Conservation (phyloP, 2,329 filamentous ascomycete species). For the Monosporascus sp. region DNA sequence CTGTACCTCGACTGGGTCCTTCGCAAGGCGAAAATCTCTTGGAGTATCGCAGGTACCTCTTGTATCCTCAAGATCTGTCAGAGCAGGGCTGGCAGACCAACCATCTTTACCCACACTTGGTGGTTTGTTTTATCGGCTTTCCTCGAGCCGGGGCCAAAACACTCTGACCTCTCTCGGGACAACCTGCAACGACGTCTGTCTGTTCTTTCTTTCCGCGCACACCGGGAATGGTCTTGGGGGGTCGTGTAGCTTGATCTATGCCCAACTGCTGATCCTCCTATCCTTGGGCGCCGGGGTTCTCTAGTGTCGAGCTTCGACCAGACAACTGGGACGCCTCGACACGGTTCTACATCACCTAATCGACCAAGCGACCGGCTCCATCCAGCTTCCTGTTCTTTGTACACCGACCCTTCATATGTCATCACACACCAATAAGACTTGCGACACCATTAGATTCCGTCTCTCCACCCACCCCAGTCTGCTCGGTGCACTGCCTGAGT, state of each 20-base stretch:
- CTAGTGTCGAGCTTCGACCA: constrained; percentile 17
- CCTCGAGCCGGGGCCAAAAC: background rate
- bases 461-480: constrained; percentile 17
- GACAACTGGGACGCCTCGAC: constrained; percentile 19
- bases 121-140: background rate
- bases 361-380: background rate
- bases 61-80: background rate
- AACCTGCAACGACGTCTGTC: background rate
- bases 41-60: background rate
- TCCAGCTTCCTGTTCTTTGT: constrained; percentile 7
- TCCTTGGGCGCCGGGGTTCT: constrained; percentile 10
- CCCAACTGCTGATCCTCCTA: constrained; percentile 32
- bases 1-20: constrained; percentile 1
- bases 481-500: constrained; percentile 19
- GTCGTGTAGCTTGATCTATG: constrained; percentile 24
- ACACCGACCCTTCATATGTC: constrained; percentile 21
- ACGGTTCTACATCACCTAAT: constrained; percentile 13
- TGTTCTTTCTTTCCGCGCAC: background rate
- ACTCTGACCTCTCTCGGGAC: background rate
- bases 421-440: constrained; percentile 15
- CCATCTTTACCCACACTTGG: background rate
- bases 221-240: constrained; percentile 5
- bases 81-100: background rate
- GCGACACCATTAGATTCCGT: constrained; percentile 14
- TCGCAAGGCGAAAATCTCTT: constrained; percentile 1